Base-by-base conservation (phyloP, 2,329 filamentous ascomycete species). In the Fusarium illudens region DNA sequence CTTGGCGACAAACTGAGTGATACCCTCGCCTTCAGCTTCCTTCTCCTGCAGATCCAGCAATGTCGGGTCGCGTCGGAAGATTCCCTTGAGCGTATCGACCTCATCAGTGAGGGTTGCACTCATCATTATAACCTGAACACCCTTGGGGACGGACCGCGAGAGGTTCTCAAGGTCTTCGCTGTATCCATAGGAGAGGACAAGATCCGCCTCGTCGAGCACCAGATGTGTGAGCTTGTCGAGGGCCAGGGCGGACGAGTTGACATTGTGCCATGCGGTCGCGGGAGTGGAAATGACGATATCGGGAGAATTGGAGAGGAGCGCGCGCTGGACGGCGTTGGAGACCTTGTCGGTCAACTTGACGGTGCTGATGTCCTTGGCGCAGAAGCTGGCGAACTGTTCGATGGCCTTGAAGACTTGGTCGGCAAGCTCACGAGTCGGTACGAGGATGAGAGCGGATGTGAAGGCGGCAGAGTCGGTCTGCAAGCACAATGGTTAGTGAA, bases 241-340 rank as follows among this genome's bases (percentile, higher is more conserved):
- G 1, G 89, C 88, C 51, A 98, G 82, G 0, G 90, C 87, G 4
- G 75, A 76, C 3, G 77, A 79, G 11, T 89, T 92, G 73, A 96
- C 85, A 74, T 95, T 94, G 61, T 90, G 84, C 74, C 90, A 90
- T 13, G 92, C 93, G 73, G 93, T 87, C n/a, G 92, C 89, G 0
- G 96, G 96, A 0, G 96, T 99, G 1, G 94, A 92, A 44, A 99
- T 89, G 51, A 99, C 89, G 59, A 99, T 87, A 74, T 99, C 94
- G 9, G 96, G 96, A 2, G 86, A 87, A 76, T 94, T 94, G 56
- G 93, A 90, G 42, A 99, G 87, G 65, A 97, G 88, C 0, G 94
- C 93, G 65, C 92, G 88, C 76, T 96, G 93, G 1, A 98, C 96
- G 4, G 91, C 90, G 72, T 96, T 93, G 39, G 94, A 93, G 34